These are phyloP conservation scores for Trichomonas vaginalis DNA, from an alignment of 208 protist genomes.

Conservation along the genomic window DNA sequence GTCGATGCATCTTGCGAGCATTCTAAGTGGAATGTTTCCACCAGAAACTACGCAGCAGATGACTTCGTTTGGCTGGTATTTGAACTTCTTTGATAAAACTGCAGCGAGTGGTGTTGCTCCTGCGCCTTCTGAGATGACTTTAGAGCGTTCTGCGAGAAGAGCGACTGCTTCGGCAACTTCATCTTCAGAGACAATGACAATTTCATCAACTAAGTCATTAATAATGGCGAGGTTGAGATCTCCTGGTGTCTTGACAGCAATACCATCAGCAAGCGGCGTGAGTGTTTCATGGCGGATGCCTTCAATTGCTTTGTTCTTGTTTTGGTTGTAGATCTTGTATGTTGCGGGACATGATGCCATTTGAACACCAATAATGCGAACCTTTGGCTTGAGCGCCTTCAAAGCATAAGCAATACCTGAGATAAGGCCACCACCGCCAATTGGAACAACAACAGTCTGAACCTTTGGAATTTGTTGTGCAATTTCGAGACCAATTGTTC, in stretches of 20 bases:
- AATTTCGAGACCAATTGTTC: conserved; percentile 38
- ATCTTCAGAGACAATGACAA: neutral
- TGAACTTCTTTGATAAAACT: neutral
- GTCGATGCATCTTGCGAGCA: neutral
- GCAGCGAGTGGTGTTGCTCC: neutral
- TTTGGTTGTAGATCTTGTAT: neutral
- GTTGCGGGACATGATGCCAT: neutral
- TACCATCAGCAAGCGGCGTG: neutral
- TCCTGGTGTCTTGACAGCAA: neutral
- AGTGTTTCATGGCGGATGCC: neutral
- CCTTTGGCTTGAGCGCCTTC: neutral
- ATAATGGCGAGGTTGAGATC: neutral
- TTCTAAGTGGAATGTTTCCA: neutral
- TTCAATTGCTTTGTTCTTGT: neutral
- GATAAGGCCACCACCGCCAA: conserved; percentile 4
- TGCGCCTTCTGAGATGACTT: neutral
- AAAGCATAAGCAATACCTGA: neutral
- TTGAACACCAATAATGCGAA: neutral
- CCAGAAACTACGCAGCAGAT: neutral
- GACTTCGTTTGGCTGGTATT: neutral
- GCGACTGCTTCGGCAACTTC: neutral
- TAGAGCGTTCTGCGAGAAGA: neutral
- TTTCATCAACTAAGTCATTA: neutral
- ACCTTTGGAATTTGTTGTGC: neutral
- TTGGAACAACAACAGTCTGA: neutral